Evolutionary conservation across 2,329 filamentous ascomycete species (phyloP), one percentile per base, ranked within the genome.

Genomic region (Diaporthe citrichinensis): DNA sequence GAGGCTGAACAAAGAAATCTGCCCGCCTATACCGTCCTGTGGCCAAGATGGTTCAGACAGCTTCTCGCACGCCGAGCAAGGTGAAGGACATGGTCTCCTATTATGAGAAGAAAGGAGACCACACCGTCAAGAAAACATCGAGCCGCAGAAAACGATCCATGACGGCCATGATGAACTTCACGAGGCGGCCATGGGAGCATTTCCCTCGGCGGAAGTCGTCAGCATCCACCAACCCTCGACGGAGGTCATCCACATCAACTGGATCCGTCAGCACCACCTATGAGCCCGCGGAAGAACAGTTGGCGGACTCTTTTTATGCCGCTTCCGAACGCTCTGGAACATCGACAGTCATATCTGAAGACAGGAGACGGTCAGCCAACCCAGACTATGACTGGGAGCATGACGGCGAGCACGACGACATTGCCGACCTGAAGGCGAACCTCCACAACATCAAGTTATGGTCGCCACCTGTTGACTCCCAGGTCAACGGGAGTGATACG

Each of bases 331-430:
- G 65, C 15, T 69, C 65, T 6, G 49, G 46, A 8, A 69, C 65
- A 9, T 69, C 65, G 0, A 69, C 65, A 0, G 49, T 28, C 15
- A 20, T 41, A 23, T 69, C 49, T 12, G 46, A 68, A 3, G 46
- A 8, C 6, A 55, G 65, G n/a, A 39, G 65, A 20, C 15, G 49
- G 17, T 69, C 65, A 20, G 49, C 7, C 2, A 69, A 69, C 10
- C 65, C 65, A 9, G 65, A 69, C n/a, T 69, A 69, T 4, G 65
- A 69, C 34, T 69, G 65, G 65, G 65, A 69, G n/a, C 46, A 69
- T 2, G 65, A 69, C 15, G 57, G 34, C 8, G 34, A 39, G 2
- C 57, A n/a, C 2, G 57, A 59, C 15, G 58, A 61, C 1, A 69
- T 69, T 8, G 65, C 46, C 2, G 49, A 39, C 46, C n/a, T 69